A percentile compares a stretch with the other conserved stretches of the same genome.
Evolutionary conservation across 2,329 filamentous ascomycete species (phyloP).

Genomic region (Cytospora paraplurivora): DNA sequence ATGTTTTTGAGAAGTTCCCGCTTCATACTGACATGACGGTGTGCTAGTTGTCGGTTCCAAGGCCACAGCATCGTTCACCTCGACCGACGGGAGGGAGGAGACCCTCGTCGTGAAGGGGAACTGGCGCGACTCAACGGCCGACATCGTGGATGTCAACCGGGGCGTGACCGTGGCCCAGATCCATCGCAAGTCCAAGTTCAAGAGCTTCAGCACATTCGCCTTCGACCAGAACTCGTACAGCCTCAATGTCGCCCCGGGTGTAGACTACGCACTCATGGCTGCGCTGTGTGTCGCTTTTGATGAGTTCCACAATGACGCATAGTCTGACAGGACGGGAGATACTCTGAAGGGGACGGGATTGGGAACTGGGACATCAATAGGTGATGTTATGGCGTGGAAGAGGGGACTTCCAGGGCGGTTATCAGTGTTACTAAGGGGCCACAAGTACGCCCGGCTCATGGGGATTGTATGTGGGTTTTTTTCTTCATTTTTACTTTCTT

Average conservation of each 20-base stretch:
- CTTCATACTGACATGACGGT: slow-evolving; percentile 1
- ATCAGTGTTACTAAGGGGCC: too few species aligned
- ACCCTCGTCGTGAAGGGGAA: slow-evolving; percentile 61
- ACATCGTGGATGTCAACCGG: slow-evolving; percentile 56
- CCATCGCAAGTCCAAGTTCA: slow-evolving; percentile 54
- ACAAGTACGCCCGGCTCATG: too few species aligned
- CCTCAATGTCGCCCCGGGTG: slow-evolving; percentile 63
- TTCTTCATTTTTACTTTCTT: too few species aligned
- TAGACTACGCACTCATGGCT: slow-evolving; percentile 66
- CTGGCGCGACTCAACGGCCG: slow-evolving; percentile 58
- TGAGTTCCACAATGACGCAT: slow-evolving; percentile 59
- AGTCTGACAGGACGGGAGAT: not conserved
- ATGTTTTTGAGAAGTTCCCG: too few species aligned
- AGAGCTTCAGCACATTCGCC: slow-evolving; percentile 57
- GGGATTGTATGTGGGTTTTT: too few species aligned
- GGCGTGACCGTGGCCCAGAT: slow-evolving; percentile 59
- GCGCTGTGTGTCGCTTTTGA: slow-evolving; percentile 70
- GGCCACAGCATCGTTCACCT: slow-evolving; percentile 52
- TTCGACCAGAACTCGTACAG: slow-evolving; percentile 67
- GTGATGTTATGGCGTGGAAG: too few species aligned
- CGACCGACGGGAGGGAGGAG: slow-evolving; percentile 52
- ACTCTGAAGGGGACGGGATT: slow-evolving; percentile 4
- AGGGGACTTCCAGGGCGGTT: too few species aligned
- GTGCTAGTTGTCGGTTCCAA: slow-evolving; percentile 54
- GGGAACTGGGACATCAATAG: not conserved